Evolutionary conservation across 306 rosid species (phyloP).

Genomic region (Gillenia trifoliata): DNA sequence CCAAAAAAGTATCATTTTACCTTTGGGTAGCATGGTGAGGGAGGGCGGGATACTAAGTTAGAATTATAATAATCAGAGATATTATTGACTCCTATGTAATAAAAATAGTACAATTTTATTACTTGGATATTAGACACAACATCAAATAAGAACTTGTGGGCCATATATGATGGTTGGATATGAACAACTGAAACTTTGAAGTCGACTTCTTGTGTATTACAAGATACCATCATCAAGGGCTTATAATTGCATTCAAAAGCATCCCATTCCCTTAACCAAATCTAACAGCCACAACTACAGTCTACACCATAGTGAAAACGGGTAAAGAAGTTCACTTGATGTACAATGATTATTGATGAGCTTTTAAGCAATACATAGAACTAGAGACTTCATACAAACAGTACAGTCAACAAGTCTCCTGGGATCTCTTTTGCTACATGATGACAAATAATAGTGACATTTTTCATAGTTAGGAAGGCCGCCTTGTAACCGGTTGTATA

Average conservation of each 20-base stretch:
- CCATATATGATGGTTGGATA: neutral
- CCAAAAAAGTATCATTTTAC: too few species aligned
- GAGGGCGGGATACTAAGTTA: neutral
- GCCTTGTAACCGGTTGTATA: neutral
- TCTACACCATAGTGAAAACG: neutral
- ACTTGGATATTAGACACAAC: neutral
- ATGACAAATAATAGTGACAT: neutral
- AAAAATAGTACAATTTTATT: neutral
- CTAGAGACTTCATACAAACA: neutral
- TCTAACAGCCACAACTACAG: neutral
- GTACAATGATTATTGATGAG: neutral
- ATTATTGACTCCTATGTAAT: too few species aligned
- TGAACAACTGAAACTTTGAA: conserved; percentile 4
- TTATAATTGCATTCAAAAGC: neutral
- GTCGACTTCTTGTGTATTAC: conserved; percentile 13
- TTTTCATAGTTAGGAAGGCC: neutral
- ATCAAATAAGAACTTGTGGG: neutral
- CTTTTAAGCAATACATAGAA: neutral
- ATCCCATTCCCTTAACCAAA: neutral
- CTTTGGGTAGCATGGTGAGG: too few species aligned
- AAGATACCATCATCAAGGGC: conserved; percentile 14
- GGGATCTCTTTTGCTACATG: neutral
- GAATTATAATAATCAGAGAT: too few species aligned
- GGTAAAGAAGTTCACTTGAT: neutral
- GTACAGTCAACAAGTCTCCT: neutral